Percentiles rank a stretch among this genome's conserved stretches.
These are phyloP conservation scores for Fusarium tricinctum DNA, from an alignment of 2,329 filamentous ascomycete genomes.

Conservation along the genomic window DNA sequence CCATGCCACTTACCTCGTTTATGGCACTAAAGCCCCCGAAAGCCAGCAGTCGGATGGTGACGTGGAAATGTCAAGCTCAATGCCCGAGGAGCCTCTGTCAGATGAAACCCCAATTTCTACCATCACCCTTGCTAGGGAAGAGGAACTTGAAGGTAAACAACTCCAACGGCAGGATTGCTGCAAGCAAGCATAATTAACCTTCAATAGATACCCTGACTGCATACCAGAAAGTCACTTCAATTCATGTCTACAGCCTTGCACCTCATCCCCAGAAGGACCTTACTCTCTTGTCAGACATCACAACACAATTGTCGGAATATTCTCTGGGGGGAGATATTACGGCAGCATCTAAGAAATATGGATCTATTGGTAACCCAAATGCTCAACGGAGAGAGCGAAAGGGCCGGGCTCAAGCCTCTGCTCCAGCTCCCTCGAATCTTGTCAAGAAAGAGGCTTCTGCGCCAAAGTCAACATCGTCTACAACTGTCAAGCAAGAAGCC, in stretches of 20 bases:
- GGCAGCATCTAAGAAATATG: slow-evolving; percentile 73
- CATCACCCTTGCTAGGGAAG: slow-evolving; percentile 78
- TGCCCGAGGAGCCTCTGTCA: slow-evolving; percentile 64
- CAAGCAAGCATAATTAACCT: slow-evolving; percentile 26
- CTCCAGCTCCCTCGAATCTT: slow-evolving; percentile 47
- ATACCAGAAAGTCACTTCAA: slow-evolving; percentile 80
- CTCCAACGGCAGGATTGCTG: not conserved
- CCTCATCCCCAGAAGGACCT: slow-evolving; percentile 77
- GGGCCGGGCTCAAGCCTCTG: slow-evolving; percentile 48
- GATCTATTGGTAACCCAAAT: slow-evolving; percentile 80
- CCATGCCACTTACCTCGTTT: slow-evolving; percentile 93
- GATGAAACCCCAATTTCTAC: slow-evolving; percentile 68
- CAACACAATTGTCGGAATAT: slow-evolving; percentile 71
- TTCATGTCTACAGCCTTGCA: slow-evolving; percentile 90
- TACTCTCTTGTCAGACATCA: slow-evolving; percentile 77
- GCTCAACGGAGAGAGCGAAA: slow-evolving; percentile 67
- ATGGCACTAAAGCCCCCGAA: slow-evolving; percentile 71
- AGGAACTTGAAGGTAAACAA: slow-evolving; percentile 73
- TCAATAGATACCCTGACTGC: slow-evolving; percentile 72
- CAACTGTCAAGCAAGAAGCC: slow-evolving; percentile 47
- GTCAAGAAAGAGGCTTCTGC: slow-evolving; percentile 32
- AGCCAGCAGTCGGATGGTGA: slow-evolving; percentile 68
- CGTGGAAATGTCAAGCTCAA: slow-evolving; percentile 78
- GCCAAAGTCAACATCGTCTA: slow-evolving; percentile 32
- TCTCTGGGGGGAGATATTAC: slow-evolving; percentile 71